Evolutionary conservation across 1,284 basidiomycete species (phyloP), one percentile per base, ranked within the genome.

Genomic region (Microbotryum intermedium): DNA sequence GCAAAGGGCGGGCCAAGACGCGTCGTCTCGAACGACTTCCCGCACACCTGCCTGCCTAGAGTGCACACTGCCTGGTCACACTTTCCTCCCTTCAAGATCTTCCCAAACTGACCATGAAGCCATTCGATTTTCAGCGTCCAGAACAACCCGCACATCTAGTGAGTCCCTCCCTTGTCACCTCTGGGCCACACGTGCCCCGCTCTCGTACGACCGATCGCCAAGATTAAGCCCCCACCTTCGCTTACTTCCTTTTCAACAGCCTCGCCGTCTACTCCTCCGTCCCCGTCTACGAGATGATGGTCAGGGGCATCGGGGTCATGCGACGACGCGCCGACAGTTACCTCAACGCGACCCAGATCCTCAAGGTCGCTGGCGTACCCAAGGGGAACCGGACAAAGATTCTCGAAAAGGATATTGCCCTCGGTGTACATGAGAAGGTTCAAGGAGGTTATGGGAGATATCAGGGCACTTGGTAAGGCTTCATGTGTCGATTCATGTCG

Each of bases 371-470:
- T 9, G 95, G 95, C 47, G 87, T 98, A 62, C 91, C 95, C 77
- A 99, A 99, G 77, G 92, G 91, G 3, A 83, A 88, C 45, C 82
- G 95, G 48, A 97, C 94, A 25, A 97, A 97, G 82, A 97, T 97
- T 60, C 81, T 98, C 43, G 95, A 98, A 79, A 95, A 94, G 75
- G 94, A 98, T 78, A 90, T 99, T 65, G 69, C 69, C 46, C 87
- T 88, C 50, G 93, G 93, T 55, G 87, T 90, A 76, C 93, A 98
- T 76, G 94, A 99, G 76, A 98, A 98, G 76, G 91, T 99, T 13
- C 95, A 99, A 75, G 95, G 95, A 52, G 95, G 95, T 46, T 98
- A 97, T 73, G 95, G 95, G 48, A 97, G 97, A 78, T 99, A 97
- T 75, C 95, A 99, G 75, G 95, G 95, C 62, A 98, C 95, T 54